Conservation (phyloP, 1,284 basidiomycete genomes). For the Malassezia brasiliensis region DNA sequence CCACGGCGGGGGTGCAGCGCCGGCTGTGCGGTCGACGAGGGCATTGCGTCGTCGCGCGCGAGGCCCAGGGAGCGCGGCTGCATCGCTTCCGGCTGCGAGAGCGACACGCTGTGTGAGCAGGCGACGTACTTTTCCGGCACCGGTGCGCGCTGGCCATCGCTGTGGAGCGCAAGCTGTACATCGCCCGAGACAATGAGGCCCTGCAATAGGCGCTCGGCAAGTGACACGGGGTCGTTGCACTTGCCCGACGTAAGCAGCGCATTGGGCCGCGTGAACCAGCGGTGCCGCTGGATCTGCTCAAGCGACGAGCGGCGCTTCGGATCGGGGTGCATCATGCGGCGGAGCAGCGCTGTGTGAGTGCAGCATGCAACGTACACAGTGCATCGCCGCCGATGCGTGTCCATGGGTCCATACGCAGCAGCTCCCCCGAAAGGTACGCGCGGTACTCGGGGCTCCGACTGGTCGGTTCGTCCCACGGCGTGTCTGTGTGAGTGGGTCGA, state of each 20-base stretch:
- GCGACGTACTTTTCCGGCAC: constrained; percentile 26
- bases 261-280: constrained; percentile 43
- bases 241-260: constrained; percentile 32
- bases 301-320: constrained; percentile 33
- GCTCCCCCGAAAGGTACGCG: constrained; percentile 64
- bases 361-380: constrained; percentile 35
- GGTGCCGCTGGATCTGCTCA: constrained; percentile 38
- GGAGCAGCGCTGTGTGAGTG: constrained; percentile 21
- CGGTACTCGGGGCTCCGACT: constrained; percentile 65
- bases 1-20: constrained; percentile 19
- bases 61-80: constrained; percentile 22
- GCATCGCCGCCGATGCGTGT: constrained; percentile 58
- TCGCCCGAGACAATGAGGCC: constrained; percentile 44
- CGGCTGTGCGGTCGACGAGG: constrained; percentile 31
- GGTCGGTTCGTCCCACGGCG: constrained; percentile 95
- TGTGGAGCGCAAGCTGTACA: constrained; percentile 38
- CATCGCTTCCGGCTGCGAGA: constrained; percentile 44
- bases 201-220: constrained; percentile 45
- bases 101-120: constrained; percentile 23
- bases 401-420: constrained; percentile 70
- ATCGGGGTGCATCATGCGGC: constrained; percentile 39
- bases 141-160: constrained; percentile 38
- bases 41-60: constrained; percentile 17
- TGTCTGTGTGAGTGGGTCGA: constrained; percentile 51
- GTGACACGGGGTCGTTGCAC: constrained; percentile 41